Evolutionary conservation across 768 basidiomycete genomes (phyloP).

Genomic region (Suillus luteus): DNA sequence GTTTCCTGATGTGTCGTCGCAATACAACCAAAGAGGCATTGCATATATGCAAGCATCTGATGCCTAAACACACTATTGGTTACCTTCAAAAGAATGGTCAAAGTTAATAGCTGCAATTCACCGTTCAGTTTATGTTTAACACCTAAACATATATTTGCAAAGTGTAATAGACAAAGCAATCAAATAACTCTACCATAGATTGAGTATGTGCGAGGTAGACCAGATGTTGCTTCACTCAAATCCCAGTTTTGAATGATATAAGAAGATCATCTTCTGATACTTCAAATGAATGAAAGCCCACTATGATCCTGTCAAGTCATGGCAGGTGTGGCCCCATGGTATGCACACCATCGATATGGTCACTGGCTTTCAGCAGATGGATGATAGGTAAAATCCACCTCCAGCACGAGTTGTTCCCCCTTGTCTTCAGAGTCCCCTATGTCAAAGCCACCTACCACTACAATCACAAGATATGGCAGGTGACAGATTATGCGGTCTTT

Average conservation of each 20-base stretch:
- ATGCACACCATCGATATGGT: too few species aligned
- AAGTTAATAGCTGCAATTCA: not conserved
- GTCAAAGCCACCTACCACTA: too few species aligned
- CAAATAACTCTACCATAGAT: conserved; percentile 19
- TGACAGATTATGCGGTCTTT: too few species aligned
- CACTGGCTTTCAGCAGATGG: too few species aligned
- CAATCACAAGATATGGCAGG: too few species aligned
- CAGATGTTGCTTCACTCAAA: conserved; percentile 5
- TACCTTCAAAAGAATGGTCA: conserved; percentile 9
- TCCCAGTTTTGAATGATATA: conserved; percentile 13
- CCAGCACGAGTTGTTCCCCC: too few species aligned
- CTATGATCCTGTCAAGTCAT: too few species aligned
- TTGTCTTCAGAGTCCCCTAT: too few species aligned
- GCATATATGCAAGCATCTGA: conserved; percentile 15
- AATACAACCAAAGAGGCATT: conserved; percentile 24
- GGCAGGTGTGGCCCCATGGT: too few species aligned
- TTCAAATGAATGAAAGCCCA: conserved; percentile 10
- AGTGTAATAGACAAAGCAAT: not conserved
- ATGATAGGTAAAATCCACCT: too few species aligned
- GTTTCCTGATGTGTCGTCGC: conserved; percentile 33
- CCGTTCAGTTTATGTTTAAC: not conserved
- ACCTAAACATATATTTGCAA: conserved; percentile 3
- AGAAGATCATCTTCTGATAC: conserved; percentile 13
- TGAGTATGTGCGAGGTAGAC: conserved; percentile 13
- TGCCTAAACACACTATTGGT: conserved; percentile 13